These are phyloP conservation scores for Debaryomyces singareniensis DNA, from an alignment of 1,139 yeast species.

Conservation along the genomic window DNA sequence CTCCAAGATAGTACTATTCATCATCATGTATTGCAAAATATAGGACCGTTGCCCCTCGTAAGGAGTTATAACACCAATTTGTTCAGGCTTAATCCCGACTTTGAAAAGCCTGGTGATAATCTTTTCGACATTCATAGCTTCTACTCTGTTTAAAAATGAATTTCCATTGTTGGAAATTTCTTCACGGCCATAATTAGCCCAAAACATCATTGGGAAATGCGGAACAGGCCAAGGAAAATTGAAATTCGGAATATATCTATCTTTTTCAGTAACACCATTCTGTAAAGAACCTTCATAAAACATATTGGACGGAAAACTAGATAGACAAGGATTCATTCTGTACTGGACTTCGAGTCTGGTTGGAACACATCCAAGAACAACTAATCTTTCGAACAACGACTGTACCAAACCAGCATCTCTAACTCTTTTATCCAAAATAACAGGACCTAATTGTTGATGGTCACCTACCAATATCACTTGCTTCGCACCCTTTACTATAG, in stretches of 20 bases:
- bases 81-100: slow-evolving; percentile 75
- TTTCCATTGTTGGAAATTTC: slow-evolving; percentile 81
- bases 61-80: slow-evolving; percentile 91
- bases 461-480: slow-evolving; percentile 91
- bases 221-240: slow-evolving; percentile 87
- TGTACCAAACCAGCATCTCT: slow-evolving; percentile 82
- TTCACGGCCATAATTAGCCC: slow-evolving; percentile 88
- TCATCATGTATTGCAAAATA: slow-evolving; percentile 69
- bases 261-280: slow-evolving; percentile 79
- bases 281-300: slow-evolving; percentile 90
- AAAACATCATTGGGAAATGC: slow-evolving; percentile 87
- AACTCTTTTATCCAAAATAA: slow-evolving; percentile 71
- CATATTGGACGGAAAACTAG: slow-evolving; percentile 88
- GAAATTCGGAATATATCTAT: slow-evolving; percentile 50
- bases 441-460: slow-evolving; percentile 93
- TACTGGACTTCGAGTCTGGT: slow-evolving; percentile 86
- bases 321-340: slow-evolving; percentile 87
- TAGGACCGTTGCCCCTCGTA: slow-evolving; percentile 93
- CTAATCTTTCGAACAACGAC: slow-evolving; percentile 80
- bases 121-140: slow-evolving; percentile 87
- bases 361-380: slow-evolving; percentile 80
- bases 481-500: slow-evolving; percentile 82
- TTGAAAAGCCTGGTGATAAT: slow-evolving; percentile 66
- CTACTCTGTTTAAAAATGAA: slow-evolving; percentile 81
- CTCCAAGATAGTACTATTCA: slow-evolving; percentile 61